Conservation (phyloP, 2,329 filamentous ascomycete species). For the Fusarium gaditjirri region DNA sequence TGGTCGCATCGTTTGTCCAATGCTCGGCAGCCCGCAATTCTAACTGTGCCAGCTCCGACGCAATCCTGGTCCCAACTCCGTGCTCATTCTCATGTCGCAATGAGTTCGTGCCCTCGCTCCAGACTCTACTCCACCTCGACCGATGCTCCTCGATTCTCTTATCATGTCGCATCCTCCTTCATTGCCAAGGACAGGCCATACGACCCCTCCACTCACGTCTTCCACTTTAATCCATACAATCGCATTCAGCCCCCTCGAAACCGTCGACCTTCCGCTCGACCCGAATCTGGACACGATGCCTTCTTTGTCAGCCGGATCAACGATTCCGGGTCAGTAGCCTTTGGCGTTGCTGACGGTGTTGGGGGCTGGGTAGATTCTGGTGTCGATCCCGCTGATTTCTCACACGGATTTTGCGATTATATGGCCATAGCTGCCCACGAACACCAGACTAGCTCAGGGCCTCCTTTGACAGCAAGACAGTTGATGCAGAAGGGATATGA, state of each 20-base stretch:
- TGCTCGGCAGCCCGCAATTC: neutral
- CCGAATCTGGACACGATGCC: constrained; percentile 90
- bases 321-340: constrained; percentile 75
- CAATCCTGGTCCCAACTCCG: constrained; percentile 15
- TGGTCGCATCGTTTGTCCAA: neutral
- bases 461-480: constrained; percentile 68
- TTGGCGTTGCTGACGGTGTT: constrained; percentile 93
- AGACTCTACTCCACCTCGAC: constrained; percentile 42
- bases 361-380: constrained; percentile 95
- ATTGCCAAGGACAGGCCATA: constrained; percentile 77
- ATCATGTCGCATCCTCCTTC: constrained; percentile 79
- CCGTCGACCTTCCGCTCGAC: constrained; percentile 59
- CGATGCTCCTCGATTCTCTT: constrained; percentile 62
- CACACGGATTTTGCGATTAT: constrained; percentile 90
- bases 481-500: constrained; percentile 89
- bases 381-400: constrained; percentile 94
- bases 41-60: constrained; percentile 34
- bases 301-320: constrained; percentile 92
- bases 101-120: constrained; percentile 33
- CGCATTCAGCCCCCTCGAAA: constrained; percentile 62
- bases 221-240: constrained; percentile 76
- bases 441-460: constrained; percentile 54
- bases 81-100: constrained; percentile 20
- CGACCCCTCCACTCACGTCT: constrained; percentile 74
- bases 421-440: constrained; percentile 83